Evolutionary conservation across 2,329 filamentous ascomycete species (phyloP).

Genomic region (Talaromyces rugulosus): DNA sequence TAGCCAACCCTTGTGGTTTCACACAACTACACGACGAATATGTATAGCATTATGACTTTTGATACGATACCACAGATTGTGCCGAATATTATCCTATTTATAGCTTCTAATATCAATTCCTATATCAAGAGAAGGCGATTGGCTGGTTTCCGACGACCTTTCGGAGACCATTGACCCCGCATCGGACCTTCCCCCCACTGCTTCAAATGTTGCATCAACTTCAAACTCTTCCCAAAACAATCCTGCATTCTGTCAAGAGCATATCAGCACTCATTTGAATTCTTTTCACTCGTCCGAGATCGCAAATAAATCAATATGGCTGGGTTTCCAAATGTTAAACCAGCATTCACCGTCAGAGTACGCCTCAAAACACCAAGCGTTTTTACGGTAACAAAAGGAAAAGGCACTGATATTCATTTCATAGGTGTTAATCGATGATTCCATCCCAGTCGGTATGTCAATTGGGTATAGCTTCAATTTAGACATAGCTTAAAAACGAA

Average conservation of each 20-base stretch:
- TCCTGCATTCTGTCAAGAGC: neutral
- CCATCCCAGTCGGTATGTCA: neutral
- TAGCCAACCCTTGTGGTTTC: neutral
- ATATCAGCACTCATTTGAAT: neutral
- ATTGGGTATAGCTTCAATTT: slow-evolving; percentile 2
- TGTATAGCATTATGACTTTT: neutral
- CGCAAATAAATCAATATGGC: slow-evolving; percentile 22
- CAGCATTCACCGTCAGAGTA: slow-evolving; percentile 39
- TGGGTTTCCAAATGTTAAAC: slow-evolving; percentile 35
- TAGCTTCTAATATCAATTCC: neutral
- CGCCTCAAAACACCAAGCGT: neutral
- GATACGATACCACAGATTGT: neutral
- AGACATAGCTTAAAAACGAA: neutral
- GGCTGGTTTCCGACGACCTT: neutral
- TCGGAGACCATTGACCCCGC: neutral
- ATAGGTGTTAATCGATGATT: neutral
- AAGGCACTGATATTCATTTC: neutral
- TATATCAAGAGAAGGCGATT: neutral
- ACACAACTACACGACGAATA: neutral
- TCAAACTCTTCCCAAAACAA: neutral
- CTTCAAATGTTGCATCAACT: neutral
- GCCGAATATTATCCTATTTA: neutral
- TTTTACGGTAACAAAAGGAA: neutral
- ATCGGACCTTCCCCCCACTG: neutral
- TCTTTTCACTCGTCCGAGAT: neutral